Conservation (phyloP, 306 rosid species). For the Cucumis melo region DNA sequence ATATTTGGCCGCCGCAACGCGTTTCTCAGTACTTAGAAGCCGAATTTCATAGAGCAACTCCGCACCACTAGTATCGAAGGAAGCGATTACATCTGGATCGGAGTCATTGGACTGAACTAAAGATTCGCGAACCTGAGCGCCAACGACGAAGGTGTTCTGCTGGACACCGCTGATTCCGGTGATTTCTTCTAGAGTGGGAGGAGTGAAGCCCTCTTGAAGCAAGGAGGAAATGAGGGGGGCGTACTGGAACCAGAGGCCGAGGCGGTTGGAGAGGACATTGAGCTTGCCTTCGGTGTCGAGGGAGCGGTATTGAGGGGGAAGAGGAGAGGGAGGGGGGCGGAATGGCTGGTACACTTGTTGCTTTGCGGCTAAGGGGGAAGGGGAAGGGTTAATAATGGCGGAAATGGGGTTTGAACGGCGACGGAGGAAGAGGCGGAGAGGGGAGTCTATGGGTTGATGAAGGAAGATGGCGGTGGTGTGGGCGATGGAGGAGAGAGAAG, state of each 20-base stretch:
- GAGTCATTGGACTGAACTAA: slow-evolving; percentile 25
- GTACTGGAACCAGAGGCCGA: slow-evolving; percentile 71
- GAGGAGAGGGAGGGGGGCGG: slow-evolving; percentile 57
- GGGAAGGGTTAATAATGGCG: slow-evolving; percentile 11
- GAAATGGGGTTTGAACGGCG: slow-evolving; percentile 15
- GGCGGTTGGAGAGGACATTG: slow-evolving; percentile 49
- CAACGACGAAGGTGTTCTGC: slow-evolving; percentile 62
- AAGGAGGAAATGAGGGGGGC: slow-evolving; percentile 61
- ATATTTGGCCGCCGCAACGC: slow-evolving; percentile 45
- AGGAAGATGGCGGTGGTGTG: slow-evolving; percentile 3
- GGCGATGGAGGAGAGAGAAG: not conserved
- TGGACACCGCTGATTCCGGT: slow-evolving; percentile 66
- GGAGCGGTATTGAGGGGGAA: slow-evolving; percentile 30
- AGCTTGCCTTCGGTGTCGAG: slow-evolving; percentile 44
- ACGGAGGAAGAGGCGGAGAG: not conserved
- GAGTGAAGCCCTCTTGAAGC: slow-evolving; percentile 54
- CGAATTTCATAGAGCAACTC: slow-evolving; percentile 59
- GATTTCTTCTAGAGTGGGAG: slow-evolving; percentile 50
- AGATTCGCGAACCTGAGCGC: slow-evolving; percentile 65
- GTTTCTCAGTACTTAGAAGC: slow-evolving; percentile 39
- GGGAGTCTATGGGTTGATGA: not conserved
- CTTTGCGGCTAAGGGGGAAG: slow-evolving; percentile 9
- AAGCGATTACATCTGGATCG: slow-evolving; percentile 26
- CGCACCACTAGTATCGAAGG: slow-evolving; percentile 56
- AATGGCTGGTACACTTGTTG: slow-evolving; percentile 69